Percentiles rank a stretch among this genome's conserved stretches.
Conservation (phyloP, 176 grass and related monocot species). For the Areca catechu region DNA sequence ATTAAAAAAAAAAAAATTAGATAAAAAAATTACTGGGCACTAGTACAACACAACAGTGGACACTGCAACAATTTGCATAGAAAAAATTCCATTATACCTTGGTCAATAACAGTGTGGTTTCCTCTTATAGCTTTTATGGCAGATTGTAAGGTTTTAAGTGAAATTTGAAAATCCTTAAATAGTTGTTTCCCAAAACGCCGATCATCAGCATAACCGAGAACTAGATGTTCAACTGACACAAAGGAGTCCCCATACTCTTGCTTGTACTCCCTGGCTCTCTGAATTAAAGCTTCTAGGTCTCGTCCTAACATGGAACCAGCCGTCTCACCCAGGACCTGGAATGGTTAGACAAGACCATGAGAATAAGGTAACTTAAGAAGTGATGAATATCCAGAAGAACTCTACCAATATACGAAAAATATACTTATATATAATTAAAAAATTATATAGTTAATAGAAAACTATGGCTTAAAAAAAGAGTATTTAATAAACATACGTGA, state of each 20-base stretch:
- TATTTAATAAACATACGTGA: too few relatives aligned
- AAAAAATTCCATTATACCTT: conserved; percentile 37
- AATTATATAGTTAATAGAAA: too few relatives aligned
- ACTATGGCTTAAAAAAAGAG: too few relatives aligned
- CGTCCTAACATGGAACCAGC: conserved; percentile 89
- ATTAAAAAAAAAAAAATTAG: not conserved
- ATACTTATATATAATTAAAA: too few relatives aligned
- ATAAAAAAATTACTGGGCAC: too few relatives aligned
- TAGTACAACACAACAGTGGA: too few relatives aligned
- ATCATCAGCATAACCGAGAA: conserved; percentile 80
- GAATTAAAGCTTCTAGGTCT: conserved; percentile 85
- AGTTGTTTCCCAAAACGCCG: conserved; percentile 85
- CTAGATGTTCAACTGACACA: conserved; percentile 94
- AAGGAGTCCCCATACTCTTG: conserved; percentile 87
- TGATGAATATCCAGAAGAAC: too few relatives aligned
- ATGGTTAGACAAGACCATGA: too few relatives aligned
- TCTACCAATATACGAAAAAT: too few relatives aligned
- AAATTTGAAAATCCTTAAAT: conserved; percentile 91
- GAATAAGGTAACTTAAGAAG: too few relatives aligned
- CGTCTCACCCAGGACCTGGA: conserved; percentile 81
- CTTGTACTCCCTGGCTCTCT: conserved; percentile 78
- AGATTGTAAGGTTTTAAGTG: conserved; percentile 52
- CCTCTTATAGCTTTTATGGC: conserved; percentile 82
- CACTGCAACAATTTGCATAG: not conserved
- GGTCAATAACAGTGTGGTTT: conserved; percentile 87